Evolutionary conservation across 1,139 yeast genomes (phyloP), one percentile per base, ranked within the genome.

Genomic region (Suhomyces taliae): DNA sequence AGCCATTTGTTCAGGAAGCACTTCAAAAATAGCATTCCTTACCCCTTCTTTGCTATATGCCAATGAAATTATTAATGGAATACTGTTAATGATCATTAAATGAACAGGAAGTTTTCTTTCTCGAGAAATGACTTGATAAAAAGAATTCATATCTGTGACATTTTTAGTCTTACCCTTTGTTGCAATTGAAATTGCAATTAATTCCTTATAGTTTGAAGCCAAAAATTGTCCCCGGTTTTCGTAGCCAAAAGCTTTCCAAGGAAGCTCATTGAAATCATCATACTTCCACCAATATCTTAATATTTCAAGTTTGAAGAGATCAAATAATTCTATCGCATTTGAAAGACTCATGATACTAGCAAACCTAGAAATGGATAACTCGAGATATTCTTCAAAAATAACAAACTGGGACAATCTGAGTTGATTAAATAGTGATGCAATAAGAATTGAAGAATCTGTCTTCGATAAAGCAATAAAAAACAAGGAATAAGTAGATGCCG

Each of bases 11-110:
- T 29, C 26, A 10, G 33, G 15, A 12, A 47, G 34, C 2, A 40
- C 49, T 2, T 60, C 65, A 39, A 70, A 72, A 0, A 79, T 59
- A 1, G 64, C 62, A 44, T 70, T 70, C 36, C 77, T 62, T 1
- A 65, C 51, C 0, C 85, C 85, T 27, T 67, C 65, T 11, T 61
- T 61, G 0, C 79, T 59, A 53, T 70, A 81, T 0, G 85, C 67
- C 9, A 82, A 57, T 0, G 85, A 74, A 1, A 81, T 60, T 46
- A 59, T 51, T 15, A 61, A 50, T 1, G 79, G 68, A 29, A 78
- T 54, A 29, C 78, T 59, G 10, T 68, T 70, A 6, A 57, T 49
- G 2, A 72, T 53, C 6, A 78, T 42, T 10, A 66, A 37, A 7
- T 38, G 46, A 0, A 48, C 11, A 2, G 32, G 12, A 31, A 29